Evolutionary conservation across 2,329 filamentous ascomycete genomes (phyloP).

Genomic region (Gyromitra esculenta): DNA sequence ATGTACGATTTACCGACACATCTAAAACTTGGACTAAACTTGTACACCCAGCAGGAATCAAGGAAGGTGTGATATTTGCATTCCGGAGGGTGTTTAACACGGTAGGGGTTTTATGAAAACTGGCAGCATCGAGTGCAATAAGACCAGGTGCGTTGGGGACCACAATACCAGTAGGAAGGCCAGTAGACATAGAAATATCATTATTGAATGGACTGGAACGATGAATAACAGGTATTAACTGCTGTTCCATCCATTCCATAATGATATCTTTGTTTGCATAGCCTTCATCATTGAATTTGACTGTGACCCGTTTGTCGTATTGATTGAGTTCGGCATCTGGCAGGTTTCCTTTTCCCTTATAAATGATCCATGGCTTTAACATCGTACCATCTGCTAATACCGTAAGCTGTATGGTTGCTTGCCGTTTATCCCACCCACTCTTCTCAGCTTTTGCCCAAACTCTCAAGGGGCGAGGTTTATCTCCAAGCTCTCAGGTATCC

Average conservation of each 20-base stretch:
- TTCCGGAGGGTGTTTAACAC: background rate
- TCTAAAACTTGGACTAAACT: slow-evolving; percentile 17
- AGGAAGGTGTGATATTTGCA: background rate
- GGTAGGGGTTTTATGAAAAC: slow-evolving; percentile 20
- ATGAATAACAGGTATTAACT: slow-evolving; percentile 16
- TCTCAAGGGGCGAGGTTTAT: no score
- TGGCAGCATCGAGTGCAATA: slow-evolving; percentile 10
- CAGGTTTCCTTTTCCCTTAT: slow-evolving; percentile 21
- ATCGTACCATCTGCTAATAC: slow-evolving; percentile 21
- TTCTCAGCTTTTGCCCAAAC: no score
- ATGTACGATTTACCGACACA: slow-evolving; percentile 15
- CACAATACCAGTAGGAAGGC: background rate
- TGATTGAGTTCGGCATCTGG: background rate
- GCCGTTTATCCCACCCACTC: no score
- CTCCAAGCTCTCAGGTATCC: no score
- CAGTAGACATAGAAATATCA: background rate
- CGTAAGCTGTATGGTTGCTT: no score
- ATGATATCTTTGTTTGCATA: slow-evolving; percentile 26
- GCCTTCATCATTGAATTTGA: slow-evolving; percentile 13
- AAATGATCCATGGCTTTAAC: slow-evolving; percentile 34
- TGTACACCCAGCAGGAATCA: slow-evolving; percentile 28
- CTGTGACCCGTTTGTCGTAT: slow-evolving; percentile 6
- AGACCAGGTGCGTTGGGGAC: background rate
- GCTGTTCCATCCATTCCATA: slow-evolving; percentile 21
- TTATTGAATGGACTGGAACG: background rate